Percentiles rank a stretch among this genome's conserved stretches.
Conservation (phyloP, 768 basidiomycete genomes). For the Pleurotus tuber-regium region DNA sequence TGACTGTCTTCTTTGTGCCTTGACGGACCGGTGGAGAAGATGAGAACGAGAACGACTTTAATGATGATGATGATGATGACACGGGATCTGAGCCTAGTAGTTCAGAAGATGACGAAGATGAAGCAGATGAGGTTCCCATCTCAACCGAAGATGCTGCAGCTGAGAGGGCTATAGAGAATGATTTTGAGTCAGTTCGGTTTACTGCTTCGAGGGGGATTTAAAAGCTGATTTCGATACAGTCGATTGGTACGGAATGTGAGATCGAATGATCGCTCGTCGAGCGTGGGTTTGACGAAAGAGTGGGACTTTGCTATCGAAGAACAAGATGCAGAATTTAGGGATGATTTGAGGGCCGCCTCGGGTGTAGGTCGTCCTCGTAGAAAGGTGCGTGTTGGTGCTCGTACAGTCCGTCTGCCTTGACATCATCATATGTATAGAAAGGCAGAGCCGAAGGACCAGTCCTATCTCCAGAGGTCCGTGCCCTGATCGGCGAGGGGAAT, state of each 20-base stretch:
- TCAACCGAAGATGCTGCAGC: slow-evolving; percentile 22
- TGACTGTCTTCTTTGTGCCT: too few relatives aligned
- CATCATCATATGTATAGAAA: slow-evolving; percentile 31
- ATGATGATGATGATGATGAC: not conserved
- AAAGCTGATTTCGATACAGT: slow-evolving; percentile 30
- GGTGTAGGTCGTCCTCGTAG: slow-evolving; percentile 58
- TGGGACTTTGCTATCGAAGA: slow-evolving; percentile 78
- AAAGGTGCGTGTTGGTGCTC: slow-evolving; percentile 33
- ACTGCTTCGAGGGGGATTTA: not conserved
- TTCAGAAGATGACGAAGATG: slow-evolving; percentile 14
- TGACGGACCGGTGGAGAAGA: too few relatives aligned
- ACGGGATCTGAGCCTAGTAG: slow-evolving; percentile 16
- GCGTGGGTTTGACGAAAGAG: slow-evolving; percentile 54
- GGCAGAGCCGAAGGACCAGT: slow-evolving; percentile 45
- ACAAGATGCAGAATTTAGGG: slow-evolving; percentile 64
- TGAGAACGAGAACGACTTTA: too few relatives aligned
- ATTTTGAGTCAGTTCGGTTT: slow-evolving; percentile 47
- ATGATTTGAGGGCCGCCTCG: slow-evolving; percentile 71
- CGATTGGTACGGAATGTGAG: slow-evolving; percentile 70
- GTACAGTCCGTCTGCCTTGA: not conserved
- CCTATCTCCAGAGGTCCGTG: slow-evolving; percentile 68
- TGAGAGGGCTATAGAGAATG: slow-evolving; percentile 53
- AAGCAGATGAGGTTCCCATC: slow-evolving; percentile 15
- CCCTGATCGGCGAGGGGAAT: slow-evolving; percentile 83
- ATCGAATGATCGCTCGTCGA: slow-evolving; percentile 41